A percentile compares a stretch with the other conserved stretches of the same genome.
These are phyloP conservation scores for Lyophyllum decastes DNA, from an alignment of 768 basidiomycete species.

Conservation along the genomic window DNA sequence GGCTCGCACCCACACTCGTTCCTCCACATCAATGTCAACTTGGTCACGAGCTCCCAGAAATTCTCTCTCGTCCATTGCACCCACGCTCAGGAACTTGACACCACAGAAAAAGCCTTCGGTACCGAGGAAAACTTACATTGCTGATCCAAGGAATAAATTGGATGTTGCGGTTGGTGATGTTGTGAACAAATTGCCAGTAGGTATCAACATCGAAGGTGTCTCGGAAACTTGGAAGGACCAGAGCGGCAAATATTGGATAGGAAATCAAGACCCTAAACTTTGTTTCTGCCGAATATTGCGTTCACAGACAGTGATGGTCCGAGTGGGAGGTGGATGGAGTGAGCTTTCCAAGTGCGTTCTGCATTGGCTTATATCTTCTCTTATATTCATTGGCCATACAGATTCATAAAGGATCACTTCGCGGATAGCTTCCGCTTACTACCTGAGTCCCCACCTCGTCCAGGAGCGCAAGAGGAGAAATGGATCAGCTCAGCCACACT, in stretches of 20 bases:
- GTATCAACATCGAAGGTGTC: slow-evolving; percentile 80
- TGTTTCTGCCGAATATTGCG: slow-evolving; percentile 92
- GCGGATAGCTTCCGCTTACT: slow-evolving; percentile 80
- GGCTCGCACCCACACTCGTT: slow-evolving; percentile 36
- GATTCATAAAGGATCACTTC: slow-evolving; percentile 86
- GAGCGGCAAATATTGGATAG: slow-evolving; percentile 96
- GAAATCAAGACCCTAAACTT: slow-evolving; percentile 84
- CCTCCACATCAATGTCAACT: slow-evolving; percentile 52
- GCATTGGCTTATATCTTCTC: neutral
- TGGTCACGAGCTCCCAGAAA: slow-evolving; percentile 72
- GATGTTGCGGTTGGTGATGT: slow-evolving; percentile 93
- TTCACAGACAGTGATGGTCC: slow-evolving; percentile 93
- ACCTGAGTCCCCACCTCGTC: slow-evolving; percentile 60
- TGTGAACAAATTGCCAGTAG: slow-evolving; percentile 84
- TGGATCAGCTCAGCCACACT: slow-evolving; percentile 85
- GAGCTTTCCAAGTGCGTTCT: slow-evolving; percentile 82
- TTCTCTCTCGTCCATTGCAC: slow-evolving; percentile 49
- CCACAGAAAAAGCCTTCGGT: slow-evolving; percentile 43
- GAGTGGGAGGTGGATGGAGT: slow-evolving; percentile 93
- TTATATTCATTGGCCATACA: slow-evolving; percentile 28
- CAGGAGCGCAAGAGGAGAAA: slow-evolving; percentile 61
- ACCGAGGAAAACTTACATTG: slow-evolving; percentile 71
- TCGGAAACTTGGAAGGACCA: slow-evolving; percentile 88
- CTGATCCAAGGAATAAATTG: slow-evolving; percentile 88
- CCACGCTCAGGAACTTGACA: slow-evolving; percentile 36